phyloP scores from a whole-genome alignment of 2,329 filamentous ascomycete genomes.

The Neofusicoccum cordaticola region DNA sequence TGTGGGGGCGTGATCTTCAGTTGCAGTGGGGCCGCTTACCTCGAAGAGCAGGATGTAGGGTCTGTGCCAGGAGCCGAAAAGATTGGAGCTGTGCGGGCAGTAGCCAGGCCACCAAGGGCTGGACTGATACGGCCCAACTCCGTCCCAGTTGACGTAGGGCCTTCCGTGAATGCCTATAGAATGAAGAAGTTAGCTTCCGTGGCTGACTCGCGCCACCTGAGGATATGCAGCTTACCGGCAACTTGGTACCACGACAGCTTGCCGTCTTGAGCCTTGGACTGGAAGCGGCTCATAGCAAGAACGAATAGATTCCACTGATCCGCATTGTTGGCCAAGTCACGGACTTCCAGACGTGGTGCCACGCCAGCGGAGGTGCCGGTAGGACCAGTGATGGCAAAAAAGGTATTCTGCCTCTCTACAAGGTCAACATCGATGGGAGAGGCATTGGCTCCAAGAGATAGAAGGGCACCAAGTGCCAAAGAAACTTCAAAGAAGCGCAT shows the following conservation, averaged over 20 bases:
- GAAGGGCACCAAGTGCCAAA: not conserved
- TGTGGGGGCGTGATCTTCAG: too few relatives aligned
- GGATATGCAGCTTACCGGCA: constrained; percentile 54
- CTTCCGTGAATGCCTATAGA: constrained; percentile 33
- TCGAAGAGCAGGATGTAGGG: constrained; percentile 69
- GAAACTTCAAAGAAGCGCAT: not conserved
- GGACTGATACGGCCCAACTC: constrained; percentile 19
- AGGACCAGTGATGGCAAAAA: constrained; percentile 22
- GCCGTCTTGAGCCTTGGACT: constrained; percentile 60
- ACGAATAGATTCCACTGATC: constrained; percentile 76
- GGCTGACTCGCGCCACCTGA: not conserved
- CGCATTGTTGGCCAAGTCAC: constrained; percentile 58
- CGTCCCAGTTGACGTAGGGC: constrained; percentile 28
- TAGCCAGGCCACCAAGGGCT: constrained; percentile 52
- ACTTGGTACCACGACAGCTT: constrained; percentile 74
- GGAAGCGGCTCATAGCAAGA: constrained; percentile 68
- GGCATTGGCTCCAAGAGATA: not conserved
- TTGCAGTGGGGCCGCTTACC: constrained; percentile 33
- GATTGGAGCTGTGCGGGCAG: constrained; percentile 71
- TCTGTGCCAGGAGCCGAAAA: constrained; percentile 84
- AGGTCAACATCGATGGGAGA: not conserved
- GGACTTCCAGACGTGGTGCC: constrained; percentile 61
- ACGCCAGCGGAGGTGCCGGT: constrained; percentile 24
- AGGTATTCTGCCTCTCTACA: not conserved
- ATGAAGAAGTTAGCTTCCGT: not conserved